Percentiles rank a stretch among this genome's conserved stretches.
phyloP scores from a whole-genome alignment of 1,284 basidiomycete species.

The Xerocomus cyaneibrunnescens region DNA sequence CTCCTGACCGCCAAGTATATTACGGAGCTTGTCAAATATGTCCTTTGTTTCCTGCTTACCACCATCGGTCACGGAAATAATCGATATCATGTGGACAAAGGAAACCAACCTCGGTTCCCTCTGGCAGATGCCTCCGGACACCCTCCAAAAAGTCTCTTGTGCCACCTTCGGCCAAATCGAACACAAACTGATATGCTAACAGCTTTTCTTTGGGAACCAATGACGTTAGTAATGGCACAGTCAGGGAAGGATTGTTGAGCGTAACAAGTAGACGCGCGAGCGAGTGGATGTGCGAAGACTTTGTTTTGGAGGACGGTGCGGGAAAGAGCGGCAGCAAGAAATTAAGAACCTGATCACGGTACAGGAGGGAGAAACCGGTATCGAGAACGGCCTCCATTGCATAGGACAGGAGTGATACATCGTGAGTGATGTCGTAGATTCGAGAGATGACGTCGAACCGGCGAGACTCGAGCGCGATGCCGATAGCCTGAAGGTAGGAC shows the following conservation, averaged over 20 bases:
- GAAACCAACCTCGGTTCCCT: constrained; percentile 57
- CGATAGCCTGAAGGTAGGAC: constrained; percentile 66
- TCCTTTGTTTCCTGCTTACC: constrained; percentile 52
- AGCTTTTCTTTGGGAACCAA: constrained; percentile 71
- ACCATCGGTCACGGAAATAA: constrained; percentile 10
- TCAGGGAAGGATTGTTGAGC: constrained; percentile 74
- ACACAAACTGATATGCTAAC: constrained; percentile 90
- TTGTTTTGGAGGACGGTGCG: constrained; percentile 62
- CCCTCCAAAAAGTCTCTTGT: constrained; percentile 88
- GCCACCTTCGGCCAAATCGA: constrained; percentile 91
- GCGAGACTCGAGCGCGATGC: constrained; percentile 88
- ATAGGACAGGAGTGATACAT: constrained; percentile 81
- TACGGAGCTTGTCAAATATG: constrained; percentile 70
- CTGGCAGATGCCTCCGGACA: constrained; percentile 62
- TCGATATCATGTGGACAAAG: not conserved
- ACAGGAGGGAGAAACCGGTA: constrained; percentile 76
- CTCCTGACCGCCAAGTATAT: constrained; percentile 85
- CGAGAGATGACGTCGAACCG: constrained; percentile 82
- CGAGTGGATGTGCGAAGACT: constrained; percentile 70
- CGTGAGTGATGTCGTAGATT: constrained; percentile 71
- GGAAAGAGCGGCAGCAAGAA: constrained; percentile 86
- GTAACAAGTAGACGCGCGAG: constrained; percentile 89
- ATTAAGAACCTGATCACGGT: constrained; percentile 81
- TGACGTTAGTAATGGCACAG: constrained; percentile 67
- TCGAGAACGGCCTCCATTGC: constrained; percentile 89